These are phyloP conservation scores for Lotus japonicus DNA, from an alignment of 306 rosid species.

Conservation along the genomic window DNA sequence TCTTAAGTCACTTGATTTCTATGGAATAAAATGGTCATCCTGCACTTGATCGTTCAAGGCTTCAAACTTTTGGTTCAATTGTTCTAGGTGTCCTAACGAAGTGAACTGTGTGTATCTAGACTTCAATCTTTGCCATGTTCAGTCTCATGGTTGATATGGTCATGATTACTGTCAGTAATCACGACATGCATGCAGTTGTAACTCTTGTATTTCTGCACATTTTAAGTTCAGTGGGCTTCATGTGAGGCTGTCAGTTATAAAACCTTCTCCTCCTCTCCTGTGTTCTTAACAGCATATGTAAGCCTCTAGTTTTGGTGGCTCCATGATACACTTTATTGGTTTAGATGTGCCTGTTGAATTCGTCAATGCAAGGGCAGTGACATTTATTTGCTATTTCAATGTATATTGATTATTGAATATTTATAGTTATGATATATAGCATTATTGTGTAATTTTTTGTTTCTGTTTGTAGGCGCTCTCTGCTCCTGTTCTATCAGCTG, in stretches of 20 bases:
- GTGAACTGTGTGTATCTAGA: background rate
- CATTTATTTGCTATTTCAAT: background rate
- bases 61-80: background rate
- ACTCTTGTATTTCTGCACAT: background rate
- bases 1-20: background rate
- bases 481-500: conserved; percentile 91
- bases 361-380: conserved; percentile 2
- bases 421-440: background rate
- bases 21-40: background rate
- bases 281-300: background rate
- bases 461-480: conserved; percentile 72
- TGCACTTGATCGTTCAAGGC: background rate
- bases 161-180: background rate
- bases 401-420: background rate
- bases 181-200: background rate
- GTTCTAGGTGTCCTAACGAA: background rate
- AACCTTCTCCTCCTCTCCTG: background rate
- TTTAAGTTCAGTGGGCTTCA: background rate
- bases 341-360: background rate
- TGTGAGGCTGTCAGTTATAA: background rate
- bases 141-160: background rate
- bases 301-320: background rate
- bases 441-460: background rate
- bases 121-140: background rate
- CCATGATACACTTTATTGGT: background rate